Evolutionary conservation across 495 filamentous ascomycete species (phyloP).

Genomic region (Cryomyces minteri): DNA sequence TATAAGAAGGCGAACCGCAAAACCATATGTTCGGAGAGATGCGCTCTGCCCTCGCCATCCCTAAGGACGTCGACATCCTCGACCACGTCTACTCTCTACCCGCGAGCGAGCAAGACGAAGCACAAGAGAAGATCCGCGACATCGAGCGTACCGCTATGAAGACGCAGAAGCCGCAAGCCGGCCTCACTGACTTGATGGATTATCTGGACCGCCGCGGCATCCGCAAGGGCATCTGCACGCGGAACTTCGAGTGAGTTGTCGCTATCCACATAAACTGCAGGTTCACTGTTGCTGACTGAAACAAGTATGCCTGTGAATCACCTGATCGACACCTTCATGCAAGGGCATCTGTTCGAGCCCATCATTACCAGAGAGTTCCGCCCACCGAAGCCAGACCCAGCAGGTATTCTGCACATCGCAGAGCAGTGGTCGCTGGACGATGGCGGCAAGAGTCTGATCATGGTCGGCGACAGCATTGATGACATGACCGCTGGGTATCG

Average conservation of each 20-base stretch:
- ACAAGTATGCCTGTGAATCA: slow-evolving; percentile 42
- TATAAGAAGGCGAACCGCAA: slow-evolving; percentile 48
- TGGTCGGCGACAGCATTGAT: slow-evolving; percentile 79
- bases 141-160: slow-evolving; percentile 71
- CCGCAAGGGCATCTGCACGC: slow-evolving; percentile 72
- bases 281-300: not conserved
- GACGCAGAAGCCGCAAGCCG: slow-evolving; percentile 60
- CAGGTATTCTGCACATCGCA: slow-evolving; percentile 73
- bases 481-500: slow-evolving; percentile 78
- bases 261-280: not conserved
- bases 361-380: slow-evolving; percentile 74
- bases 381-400: slow-evolving; percentile 77
- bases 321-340: slow-evolving; percentile 57
- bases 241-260: slow-evolving; percentile 63
- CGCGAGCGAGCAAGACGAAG: slow-evolving; percentile 35
- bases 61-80: slow-evolving; percentile 60
- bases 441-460: slow-evolving; percentile 24
- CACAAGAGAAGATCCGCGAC: slow-evolving; percentile 50
- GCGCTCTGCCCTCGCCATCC: slow-evolving; percentile 53
- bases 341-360: slow-evolving; percentile 47
- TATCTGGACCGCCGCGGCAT: slow-evolving; percentile 52
- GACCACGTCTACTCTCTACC: slow-evolving; percentile 67
- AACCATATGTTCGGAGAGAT: slow-evolving; percentile 88
- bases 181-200: slow-evolving; percentile 53
- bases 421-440: slow-evolving; percentile 41